phyloP scores from a whole-genome alignment of 2,329 filamentous ascomycete genomes.

The Exophiala phaeomuriformis region DNA sequence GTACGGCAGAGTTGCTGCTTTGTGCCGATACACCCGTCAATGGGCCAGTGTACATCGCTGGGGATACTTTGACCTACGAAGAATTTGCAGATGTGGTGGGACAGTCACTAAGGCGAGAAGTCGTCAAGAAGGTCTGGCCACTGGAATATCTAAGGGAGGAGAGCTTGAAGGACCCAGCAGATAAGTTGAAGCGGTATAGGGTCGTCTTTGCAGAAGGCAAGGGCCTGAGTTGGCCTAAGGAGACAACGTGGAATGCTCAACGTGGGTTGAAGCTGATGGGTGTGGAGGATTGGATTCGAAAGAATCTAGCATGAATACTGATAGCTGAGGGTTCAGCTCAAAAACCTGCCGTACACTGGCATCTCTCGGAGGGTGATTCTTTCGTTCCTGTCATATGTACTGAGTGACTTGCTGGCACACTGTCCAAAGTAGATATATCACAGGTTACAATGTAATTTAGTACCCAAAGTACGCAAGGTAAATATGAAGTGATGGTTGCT shows the following conservation, averaged over 20 bases:
- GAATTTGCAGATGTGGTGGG: conserved; percentile 50
- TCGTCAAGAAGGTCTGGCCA: conserved; percentile 48
- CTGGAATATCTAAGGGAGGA: conserved; percentile 40
- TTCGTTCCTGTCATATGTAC: too few species aligned
- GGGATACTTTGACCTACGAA: conserved; percentile 55
- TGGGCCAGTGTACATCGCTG: conserved; percentile 52
- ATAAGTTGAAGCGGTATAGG: conserved; percentile 53
- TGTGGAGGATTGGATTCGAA: conserved; percentile 18
- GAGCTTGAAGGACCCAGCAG: conserved; percentile 41
- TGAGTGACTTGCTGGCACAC: too few species aligned
- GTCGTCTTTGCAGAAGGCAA: conserved; percentile 53
- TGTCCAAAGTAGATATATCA: too few species aligned
- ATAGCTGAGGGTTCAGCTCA: not conserved
- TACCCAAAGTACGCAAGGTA: too few species aligned
- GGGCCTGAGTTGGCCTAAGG: conserved; percentile 54
- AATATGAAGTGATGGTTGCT: too few species aligned
- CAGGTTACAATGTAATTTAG: too few species aligned
- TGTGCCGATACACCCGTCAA: conserved; percentile 33
- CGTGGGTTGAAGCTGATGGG: conserved; percentile 14
- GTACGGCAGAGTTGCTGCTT: conserved; percentile 52
- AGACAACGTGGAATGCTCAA: conserved; percentile 46
- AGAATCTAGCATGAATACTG: not conserved
- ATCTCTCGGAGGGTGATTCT: too few species aligned
- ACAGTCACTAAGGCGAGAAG: conserved; percentile 34
- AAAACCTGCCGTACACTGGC: not conserved